Base-by-base conservation (phyloP, 1,284 basidiomycete genomes). In the Schizopora paradoxa region DNA sequence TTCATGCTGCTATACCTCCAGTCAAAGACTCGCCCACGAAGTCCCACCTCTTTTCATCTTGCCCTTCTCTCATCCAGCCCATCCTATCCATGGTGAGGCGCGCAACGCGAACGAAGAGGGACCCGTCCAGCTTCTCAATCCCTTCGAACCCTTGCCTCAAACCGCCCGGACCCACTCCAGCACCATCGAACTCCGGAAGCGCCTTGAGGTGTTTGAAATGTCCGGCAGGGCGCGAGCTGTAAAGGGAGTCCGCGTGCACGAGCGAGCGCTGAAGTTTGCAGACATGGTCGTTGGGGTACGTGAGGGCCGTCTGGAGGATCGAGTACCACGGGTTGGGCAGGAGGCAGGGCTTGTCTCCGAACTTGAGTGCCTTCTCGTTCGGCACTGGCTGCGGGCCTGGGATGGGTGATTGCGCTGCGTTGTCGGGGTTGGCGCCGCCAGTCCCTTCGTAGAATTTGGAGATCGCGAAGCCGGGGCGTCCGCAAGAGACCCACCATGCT, bases 161-260 rank as follows among this genome's bases (percentile, higher is more conserved):
- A 0, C 65, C 69, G n/a, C n/a, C n/a, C n/a, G n/a, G n/a, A n/a
- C n/a, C n/a, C n/a, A n/a, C n/a, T n/a, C n/a, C n/a, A n/a, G n/a
- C n/a, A n/a, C n/a, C n/a, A n/a, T n/a, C n/a, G 53, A 70, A 80
- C 58, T 77, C 73, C 6, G 71, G 68, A 19, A 85, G 60, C 3
- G 80, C 65, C 18, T 82, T 69, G 10, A 70, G 56, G 60, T 83
- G 83, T 48, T 72, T 68, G 3, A 83, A 57, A 56, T 85, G 82
- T 47, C 82, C 77, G 54, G 82, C 76, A 2, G 75, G 74, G 6
- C 66, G 59, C 23, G 59, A 55, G 4, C 79, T 77, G 44, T 76
- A 82, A 27, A 73, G 43, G n/a, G 58, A 47, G 0, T 66, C 69
- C 53, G 70, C 80, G 51, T 78, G 73, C 18, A 67, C 56, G 41